Evolutionary conservation across 352 stramenopile genomes (phyloP).

Genomic region (Phytophthora megakarya): DNA sequence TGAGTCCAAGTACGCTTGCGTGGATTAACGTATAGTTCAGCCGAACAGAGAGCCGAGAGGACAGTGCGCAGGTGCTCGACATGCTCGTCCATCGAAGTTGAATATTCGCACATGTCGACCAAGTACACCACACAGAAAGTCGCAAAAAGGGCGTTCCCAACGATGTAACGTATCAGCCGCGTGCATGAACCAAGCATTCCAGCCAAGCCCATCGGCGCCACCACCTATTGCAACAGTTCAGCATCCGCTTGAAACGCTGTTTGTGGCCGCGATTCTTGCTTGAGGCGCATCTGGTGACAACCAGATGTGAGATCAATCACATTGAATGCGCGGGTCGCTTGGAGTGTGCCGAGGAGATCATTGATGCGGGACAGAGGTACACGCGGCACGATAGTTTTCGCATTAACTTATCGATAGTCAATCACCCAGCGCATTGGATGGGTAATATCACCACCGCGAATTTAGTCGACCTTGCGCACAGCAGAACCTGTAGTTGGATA

Average conservation of each 20-base stretch:
- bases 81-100: not conserved
- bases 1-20: no score
- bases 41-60: not conserved
- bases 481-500: not conserved
- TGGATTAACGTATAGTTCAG: not conserved
- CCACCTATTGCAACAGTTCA: not conserved
- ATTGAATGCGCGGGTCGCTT: no score
- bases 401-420: not conserved
- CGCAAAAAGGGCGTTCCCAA: not conserved
- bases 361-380: no score
- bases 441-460: not conserved
- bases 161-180: slow-evolving; percentile 8
- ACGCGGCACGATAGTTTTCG: not conserved
- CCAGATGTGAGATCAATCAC: not conserved
- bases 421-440: not conserved
- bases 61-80: not conserved
- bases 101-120: slow-evolving; percentile 5
- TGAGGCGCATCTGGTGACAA: not conserved
- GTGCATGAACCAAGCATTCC: slow-evolving; percentile 8
- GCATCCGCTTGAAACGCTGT: slow-evolving; percentile 4
- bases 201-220: not conserved
- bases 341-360: no score
- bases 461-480: not conserved
- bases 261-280: not conserved
- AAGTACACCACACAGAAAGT: slow-evolving; percentile 6